These are phyloP conservation scores for Austroboletus novae-zelandiae DNA, from an alignment of 1,284 basidiomycete genomes.

Conservation along the genomic window DNA sequence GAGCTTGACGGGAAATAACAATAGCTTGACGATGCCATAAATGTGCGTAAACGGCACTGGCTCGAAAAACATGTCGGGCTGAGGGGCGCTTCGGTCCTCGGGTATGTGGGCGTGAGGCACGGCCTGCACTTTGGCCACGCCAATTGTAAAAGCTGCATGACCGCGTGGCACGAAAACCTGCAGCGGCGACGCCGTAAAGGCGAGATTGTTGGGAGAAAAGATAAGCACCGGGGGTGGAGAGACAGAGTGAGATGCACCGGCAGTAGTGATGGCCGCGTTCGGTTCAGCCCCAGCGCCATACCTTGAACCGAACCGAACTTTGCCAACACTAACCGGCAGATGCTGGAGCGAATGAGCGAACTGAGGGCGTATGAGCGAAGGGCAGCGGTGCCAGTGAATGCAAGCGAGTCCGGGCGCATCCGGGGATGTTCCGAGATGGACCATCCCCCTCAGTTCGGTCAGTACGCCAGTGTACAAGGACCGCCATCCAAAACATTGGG, in stretches of 20 bases:
- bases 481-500: not conserved
- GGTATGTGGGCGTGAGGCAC: slow-evolving; percentile 22
- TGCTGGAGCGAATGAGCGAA: slow-evolving; percentile 51
- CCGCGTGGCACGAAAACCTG: slow-evolving; percentile 48
- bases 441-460: slow-evolving; percentile 8
- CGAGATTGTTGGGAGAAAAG: slow-evolving; percentile 60
- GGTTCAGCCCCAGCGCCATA: too few relatives aligned
- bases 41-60: slow-evolving; percentile 55
- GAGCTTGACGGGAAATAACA: slow-evolving; percentile 59
- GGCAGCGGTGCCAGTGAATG: slow-evolving; percentile 65
- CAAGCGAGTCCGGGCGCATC: slow-evolving; percentile 38
- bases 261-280: too few relatives aligned
- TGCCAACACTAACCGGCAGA: too few relatives aligned
- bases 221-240: slow-evolving; percentile 39
- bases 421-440: slow-evolving; percentile 36
- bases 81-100: not conserved
- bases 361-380: slow-evolving; percentile 41
- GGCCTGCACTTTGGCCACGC: slow-evolving; percentile 39
- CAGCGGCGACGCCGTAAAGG: slow-evolving; percentile 53
- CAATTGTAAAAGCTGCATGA: slow-evolving; percentile 43
- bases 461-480: slow-evolving; percentile 12
- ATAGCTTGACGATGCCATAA: slow-evolving; percentile 56
- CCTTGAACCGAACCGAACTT: too few relatives aligned
- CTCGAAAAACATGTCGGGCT: slow-evolving; percentile 50
- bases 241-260: slow-evolving; percentile 40